Base-by-base conservation (phyloP, 805 yeast species). In the Danielozyma ontarioensis region DNA sequence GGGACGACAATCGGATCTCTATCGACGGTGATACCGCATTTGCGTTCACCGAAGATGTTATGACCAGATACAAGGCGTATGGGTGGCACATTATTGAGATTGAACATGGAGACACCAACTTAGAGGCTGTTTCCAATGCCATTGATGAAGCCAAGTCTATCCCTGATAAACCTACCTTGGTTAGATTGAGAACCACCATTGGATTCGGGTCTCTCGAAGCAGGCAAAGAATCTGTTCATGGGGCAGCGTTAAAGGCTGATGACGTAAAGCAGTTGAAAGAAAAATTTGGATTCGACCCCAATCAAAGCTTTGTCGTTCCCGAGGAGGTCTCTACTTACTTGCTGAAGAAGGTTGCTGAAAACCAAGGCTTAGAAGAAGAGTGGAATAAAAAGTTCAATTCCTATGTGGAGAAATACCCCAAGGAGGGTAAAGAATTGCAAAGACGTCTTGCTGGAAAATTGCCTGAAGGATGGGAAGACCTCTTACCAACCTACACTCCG, bases 301-400 rank as follows among this genome's bases (percentile, higher is more conserved):
- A 39, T 16, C 35, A 46, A 44, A 16, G 44, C 15, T 46, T 46
- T 35, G 28, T 27, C 23, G 47, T 44, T 12, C 49, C 49, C 12
- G 41, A 42, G 34, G 49, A 42, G 27, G 51, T 46, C 13, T 40
- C 41, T 40, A 48, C 42, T 41, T 37, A 35, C 39, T 46, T 42
- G 37, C 35, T 32, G 19, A 25, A 34, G 28, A 40, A 36, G 19
- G 49, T 34, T 29, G 35, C 36, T 36, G 71, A 74, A 41, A 89
- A 89, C 68, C 78, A 74, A 42, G 67, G 74, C 46, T 71, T 72
- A 40, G 86, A 88, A 71, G 65, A 17, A 26, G 37, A 42, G 37
- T 46, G 50, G 50, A 27, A 38, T 37, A 34, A 41, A 29, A 37
- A 40, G 31, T 28, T 46, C 27, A 45, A 35, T 16, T 19, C 27